Base-by-base conservation (phyloP, 805 yeast genomes). In the Teunomyces pallodes region DNA sequence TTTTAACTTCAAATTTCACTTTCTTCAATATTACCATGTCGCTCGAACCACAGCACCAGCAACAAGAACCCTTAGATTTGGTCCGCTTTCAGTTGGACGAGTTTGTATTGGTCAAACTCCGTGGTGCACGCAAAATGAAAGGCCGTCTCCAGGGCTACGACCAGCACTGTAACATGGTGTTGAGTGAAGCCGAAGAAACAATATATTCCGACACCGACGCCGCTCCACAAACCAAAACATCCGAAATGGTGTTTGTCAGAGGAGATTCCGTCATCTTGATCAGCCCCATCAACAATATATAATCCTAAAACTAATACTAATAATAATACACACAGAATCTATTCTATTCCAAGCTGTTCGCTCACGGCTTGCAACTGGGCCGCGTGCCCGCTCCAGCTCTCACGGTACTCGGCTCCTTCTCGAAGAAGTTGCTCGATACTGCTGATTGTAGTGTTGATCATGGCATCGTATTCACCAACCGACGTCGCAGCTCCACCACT, bases 191-290 rank as follows among this genome's bases (percentile, higher is more conserved):
- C 6, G 80, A 78, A 46, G 99, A 94, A 63, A 87, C 87, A 1
- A 82, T 91, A 33, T 88, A 80, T 64, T 74, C 75, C 33, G 80
- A 75, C 3, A 57, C 52, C n/a, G 79, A 70, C 3, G 62, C 66
- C 28, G 77, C 75, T 41, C 70, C 72, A 2, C 58, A 54, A n/a
- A 71, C 70, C 31, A 86, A 83, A 60, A 77, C 78, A 52, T 79
- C 90, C 13, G 96, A 89, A 47, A 88, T 94, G 90, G 83, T 94
- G 38, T 92, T 92, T 69, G 91, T 94, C 12, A 84, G 99, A 72
- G 99, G 99, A n/a, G 99, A 94, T 69, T 84, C 95, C 2, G 98
- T 94, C 39, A 89, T 95, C 44, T 77, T 91, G 56, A 84, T 94
- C 46, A 83, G 86, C 46, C 76, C 78, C 13, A 51, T 64, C 35